phyloP scores from a whole-genome alignment of 257 asterid species.

The Solanum appendiculatum region DNA sequence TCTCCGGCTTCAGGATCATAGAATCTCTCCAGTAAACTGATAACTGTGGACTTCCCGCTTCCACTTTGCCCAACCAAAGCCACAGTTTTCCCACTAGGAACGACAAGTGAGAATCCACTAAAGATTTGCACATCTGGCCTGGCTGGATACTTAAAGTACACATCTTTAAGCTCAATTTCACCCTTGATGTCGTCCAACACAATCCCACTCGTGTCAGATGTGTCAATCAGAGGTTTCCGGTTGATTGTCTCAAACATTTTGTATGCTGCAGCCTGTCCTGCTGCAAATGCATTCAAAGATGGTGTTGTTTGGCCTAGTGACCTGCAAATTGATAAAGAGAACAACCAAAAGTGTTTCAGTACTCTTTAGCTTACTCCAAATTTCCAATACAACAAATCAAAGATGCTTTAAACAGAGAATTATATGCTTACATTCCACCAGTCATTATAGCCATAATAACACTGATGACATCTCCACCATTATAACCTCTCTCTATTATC shows the following conservation, averaged over 20 bases:
- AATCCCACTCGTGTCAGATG: conserved; percentile 26
- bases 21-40: conserved; percentile 62
- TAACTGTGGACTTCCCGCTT: conserved; percentile 64
- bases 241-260: conserved; percentile 64
- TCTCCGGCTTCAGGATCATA: conserved; percentile 68
- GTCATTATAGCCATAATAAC: conserved; percentile 53
- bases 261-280: conserved; percentile 64
- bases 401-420: background rate
- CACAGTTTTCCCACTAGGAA: conserved; percentile 46
- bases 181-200: conserved; percentile 37
- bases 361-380: background rate
- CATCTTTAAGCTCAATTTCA: conserved; percentile 41
- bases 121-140: conserved; percentile 58
- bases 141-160: conserved; percentile 58
- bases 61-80: conserved; percentile 83
- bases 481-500: conserved; percentile 29
- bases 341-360: background rate
- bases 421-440: conserved; percentile 53
- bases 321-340: conserved; percentile 13
- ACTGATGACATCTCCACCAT: conserved; percentile 51
- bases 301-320: conserved; percentile 66
- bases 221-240: conserved; percentile 44
- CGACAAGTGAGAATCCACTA: conserved; percentile 33
- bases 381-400: background rate
- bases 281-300: conserved; percentile 47